Conservation (phyloP, 2,329 filamentous ascomycete species). For the Talaromyces sp. region DNA sequence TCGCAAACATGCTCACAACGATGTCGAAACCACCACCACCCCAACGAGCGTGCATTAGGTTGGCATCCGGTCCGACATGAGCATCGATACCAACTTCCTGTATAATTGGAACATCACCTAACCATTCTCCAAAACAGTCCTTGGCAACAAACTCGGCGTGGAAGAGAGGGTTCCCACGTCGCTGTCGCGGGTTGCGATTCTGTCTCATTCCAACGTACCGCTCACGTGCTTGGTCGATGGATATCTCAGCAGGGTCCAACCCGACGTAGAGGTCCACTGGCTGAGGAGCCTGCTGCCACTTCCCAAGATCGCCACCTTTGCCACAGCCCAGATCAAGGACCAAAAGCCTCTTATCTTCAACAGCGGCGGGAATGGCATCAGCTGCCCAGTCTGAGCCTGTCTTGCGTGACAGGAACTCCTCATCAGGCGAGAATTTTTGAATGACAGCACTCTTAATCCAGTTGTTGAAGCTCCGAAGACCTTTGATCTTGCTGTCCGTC, state of each 20-base stretch:
- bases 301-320: conserved; percentile 90
- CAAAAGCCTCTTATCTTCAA: conserved; percentile 57
- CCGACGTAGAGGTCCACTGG: conserved; percentile 90
- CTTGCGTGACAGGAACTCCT: conserved; percentile 60
- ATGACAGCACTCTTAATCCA: conserved; percentile 98
- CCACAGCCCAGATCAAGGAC: conserved; percentile 94
- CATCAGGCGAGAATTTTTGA: conserved; percentile 86
- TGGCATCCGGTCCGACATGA: conserved; percentile 55
- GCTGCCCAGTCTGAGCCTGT: conserved; percentile 43
- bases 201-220: conserved; percentile 69
- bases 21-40: conserved; percentile 84
- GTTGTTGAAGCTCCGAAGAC: conserved; percentile 91
- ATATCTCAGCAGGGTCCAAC: conserved; percentile 86
- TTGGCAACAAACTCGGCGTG: conserved; percentile 85
- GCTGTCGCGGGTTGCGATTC: conserved; percentile 49
- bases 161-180: conserved; percentile 60
- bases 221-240: conserved; percentile 83
- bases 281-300: conserved; percentile 95
- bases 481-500: conserved; percentile 92
- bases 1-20: conserved; percentile 98
- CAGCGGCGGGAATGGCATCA: conserved; percentile 27
- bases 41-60: conserved; percentile 58
- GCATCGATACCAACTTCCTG: conserved; percentile 82
- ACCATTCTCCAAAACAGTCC: conserved; percentile 83
- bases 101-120: conserved; percentile 77